Evolutionary conservation across 306 rosid species (phyloP), one percentile per base, ranked within the genome.

Genomic region (Acacia confusa): DNA sequence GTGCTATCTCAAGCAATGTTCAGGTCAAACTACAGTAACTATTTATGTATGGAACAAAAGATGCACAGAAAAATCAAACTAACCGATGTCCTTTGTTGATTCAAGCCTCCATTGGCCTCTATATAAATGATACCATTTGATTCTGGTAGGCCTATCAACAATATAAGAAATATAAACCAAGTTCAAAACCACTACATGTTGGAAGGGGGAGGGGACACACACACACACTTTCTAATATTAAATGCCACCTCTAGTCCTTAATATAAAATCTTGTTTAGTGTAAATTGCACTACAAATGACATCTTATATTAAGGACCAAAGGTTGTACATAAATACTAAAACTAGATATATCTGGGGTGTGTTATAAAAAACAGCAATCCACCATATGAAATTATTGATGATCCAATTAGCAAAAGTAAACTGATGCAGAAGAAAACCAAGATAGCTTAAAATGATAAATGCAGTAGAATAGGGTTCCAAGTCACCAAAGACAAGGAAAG

Each of bases 71-170:
- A 72, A 70, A 43, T 43, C 22, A 71, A 70, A 84, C 94, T 86
- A 36, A 93, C 97, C 71, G 97, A 93, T 80, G 92, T 85, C 82
- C 97, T 86, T 84, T 93, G 97, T 87, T 93, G 97, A 86, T 93
- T 91, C 69, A 93, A 78, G 68, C 97, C 97, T 77, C 97, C 97
- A 81, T 93, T 93, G 53, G 97, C 97, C 86, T 93, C 98, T 78
- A 93, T 78, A 74, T 88, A 90, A 57, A 93, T 90, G 87, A 83
- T 90, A 77, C 97, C 97, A 90, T 93, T 93, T 28, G 97, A 87
- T 75, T 91, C 93, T 3, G 97, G 92, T 70, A 91, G 83, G 64
- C 88, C 97, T 93, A 78, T 57, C 57, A 82, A 61, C 30, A 64
- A 30, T 44, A 72, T 50, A 48, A 34, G 47, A 85, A 55, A 76